Evolutionary conservation across 2,329 filamentous ascomycete genomes (phyloP).

Genomic region (Fusarium nelsonii): DNA sequence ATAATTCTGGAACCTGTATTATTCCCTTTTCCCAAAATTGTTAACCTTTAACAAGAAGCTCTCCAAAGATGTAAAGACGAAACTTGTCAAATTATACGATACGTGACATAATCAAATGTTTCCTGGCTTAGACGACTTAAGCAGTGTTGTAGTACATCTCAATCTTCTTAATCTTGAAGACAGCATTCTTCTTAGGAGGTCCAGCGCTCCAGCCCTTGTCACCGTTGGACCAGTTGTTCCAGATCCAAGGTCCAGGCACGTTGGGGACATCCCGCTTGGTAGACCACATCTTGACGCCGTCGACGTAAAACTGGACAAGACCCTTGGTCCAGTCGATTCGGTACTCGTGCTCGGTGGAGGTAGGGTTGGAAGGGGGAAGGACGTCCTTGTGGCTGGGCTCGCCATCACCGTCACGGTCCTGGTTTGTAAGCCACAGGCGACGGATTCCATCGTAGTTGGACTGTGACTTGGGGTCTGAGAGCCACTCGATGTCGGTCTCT

Average conservation of each 20-base stretch:
- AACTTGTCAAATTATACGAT: accelerated
- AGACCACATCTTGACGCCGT: constrained; percentile 45
- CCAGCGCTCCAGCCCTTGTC: constrained; percentile 50
- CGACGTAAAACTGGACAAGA: constrained; percentile 45
- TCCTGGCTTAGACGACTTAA: not conserved
- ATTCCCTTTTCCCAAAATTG: not conserved
- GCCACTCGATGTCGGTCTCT: constrained; percentile 52
- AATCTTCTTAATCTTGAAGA: constrained; percentile 49
- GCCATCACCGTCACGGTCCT: constrained; percentile 44
- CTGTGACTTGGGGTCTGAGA: constrained; percentile 46
- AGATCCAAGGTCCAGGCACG: constrained; percentile 46
- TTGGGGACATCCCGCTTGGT: constrained; percentile 47
- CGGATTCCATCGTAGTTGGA: constrained; percentile 46
- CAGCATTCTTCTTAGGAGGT: constrained; percentile 45
- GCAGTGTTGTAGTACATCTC: constrained; percentile 52
- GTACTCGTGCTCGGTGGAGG: constrained; percentile 50
- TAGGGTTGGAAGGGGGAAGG: constrained; percentile 41
- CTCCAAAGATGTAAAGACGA: not conserved
- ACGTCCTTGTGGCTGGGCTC: constrained; percentile 30
- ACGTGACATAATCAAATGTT: accelerated
- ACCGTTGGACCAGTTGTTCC: constrained; percentile 52
- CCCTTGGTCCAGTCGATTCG: constrained; percentile 50
- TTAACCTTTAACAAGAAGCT: not conserved
- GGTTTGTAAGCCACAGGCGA: constrained; percentile 51
- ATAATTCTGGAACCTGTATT: not conserved